phyloP scores from a whole-genome alignment of 176 grass and related monocot genomes.

The Themeda triandra region DNA sequence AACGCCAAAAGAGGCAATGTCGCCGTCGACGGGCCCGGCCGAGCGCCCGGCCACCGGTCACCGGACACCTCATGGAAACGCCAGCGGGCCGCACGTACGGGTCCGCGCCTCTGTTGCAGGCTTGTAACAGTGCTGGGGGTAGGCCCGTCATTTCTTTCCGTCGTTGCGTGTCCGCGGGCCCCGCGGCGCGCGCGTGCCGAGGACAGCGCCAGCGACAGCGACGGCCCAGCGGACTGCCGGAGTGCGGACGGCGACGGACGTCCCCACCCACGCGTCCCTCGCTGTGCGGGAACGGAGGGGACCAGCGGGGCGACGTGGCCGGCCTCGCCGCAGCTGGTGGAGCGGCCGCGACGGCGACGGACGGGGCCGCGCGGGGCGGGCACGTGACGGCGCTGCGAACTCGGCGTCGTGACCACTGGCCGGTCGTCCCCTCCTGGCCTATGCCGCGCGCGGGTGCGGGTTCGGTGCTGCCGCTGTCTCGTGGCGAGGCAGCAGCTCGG shows the following conservation, averaged over 20 bases:
- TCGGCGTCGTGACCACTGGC: not conserved
- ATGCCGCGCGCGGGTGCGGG: not conserved
- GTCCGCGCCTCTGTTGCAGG: not conserved
- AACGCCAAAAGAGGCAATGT: not conserved
- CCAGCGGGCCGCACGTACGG: not conserved
- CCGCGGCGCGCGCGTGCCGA: not conserved
- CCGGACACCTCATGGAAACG: not conserved
- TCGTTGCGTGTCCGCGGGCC: slow-evolving; percentile 9
- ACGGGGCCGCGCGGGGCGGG: not conserved
- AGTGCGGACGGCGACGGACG: too few species aligned
- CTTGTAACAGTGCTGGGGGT: not conserved
- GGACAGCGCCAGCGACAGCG: not conserved
- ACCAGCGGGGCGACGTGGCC: slow-evolving; percentile 16
- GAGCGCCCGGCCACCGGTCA: not conserved
- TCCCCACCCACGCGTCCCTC: slow-evolving; percentile 8
- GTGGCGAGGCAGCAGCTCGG: slow-evolving; percentile 31
- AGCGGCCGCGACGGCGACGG: slow-evolving; percentile 11
- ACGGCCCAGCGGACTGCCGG: not conserved
- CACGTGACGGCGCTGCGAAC: slow-evolving; percentile 2
- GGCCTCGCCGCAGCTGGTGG: slow-evolving; percentile 4
- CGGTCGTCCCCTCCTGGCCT: not conserved
- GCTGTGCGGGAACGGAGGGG: not conserved
- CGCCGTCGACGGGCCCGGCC: not conserved
- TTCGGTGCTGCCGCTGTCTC: not conserved
- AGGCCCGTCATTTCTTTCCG: not conserved